Base-by-base conservation (phyloP, 2,329 filamentous ascomycete species). In the Arthrobotrys sinensis region DNA sequence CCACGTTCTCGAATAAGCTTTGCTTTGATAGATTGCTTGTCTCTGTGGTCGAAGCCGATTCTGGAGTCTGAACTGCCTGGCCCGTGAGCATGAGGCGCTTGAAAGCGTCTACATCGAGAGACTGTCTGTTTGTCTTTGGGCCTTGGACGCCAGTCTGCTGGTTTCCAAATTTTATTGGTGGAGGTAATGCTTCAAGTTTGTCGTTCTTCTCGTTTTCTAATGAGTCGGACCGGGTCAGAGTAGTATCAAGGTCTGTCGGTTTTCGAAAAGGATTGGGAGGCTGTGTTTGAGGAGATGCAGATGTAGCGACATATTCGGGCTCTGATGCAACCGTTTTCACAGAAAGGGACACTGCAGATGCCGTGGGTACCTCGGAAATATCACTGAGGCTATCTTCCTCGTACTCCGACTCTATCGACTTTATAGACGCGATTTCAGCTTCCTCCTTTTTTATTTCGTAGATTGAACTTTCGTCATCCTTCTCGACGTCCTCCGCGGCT, bases 101-200 rank as follows among this genome's bases (percentile, higher is more conserved):
- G 85, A 96, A 96, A 6, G 92, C 90, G 82, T 93, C 90, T 0
- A 95, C 93, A 82, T 96, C 92, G 80, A 95, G 84, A 0, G 89
- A 87, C 50, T 82, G 80, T 16, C 81, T 71, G 43, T 83, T 69
- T 3, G 50, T 40, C 36, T 83, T 82, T 83, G 85, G 57, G 81
- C 80, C 71, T 80, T 81, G 81, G 79, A 78, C 70, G 48, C n/a
- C 79, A 53, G 65, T 76, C 81, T 78, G 83, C 81, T 80, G 82
- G 52, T 57, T 77, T 79, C 19, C 83, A 83, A 79, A 81, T 82
- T 50, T 75, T 80, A 52, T 80, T 80, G 3, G 81, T 69, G 5
- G 78, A 36, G 77, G 64, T 45, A 50, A n/a, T 24, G 46, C 46
- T 28, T 73, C 69, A 16, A 71, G 67, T 32, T 67, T 53, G 83